Evolutionary conservation across 2,329 filamentous ascomycete genomes (phyloP).

Genomic region (Nigrospora sphaerica): DNA sequence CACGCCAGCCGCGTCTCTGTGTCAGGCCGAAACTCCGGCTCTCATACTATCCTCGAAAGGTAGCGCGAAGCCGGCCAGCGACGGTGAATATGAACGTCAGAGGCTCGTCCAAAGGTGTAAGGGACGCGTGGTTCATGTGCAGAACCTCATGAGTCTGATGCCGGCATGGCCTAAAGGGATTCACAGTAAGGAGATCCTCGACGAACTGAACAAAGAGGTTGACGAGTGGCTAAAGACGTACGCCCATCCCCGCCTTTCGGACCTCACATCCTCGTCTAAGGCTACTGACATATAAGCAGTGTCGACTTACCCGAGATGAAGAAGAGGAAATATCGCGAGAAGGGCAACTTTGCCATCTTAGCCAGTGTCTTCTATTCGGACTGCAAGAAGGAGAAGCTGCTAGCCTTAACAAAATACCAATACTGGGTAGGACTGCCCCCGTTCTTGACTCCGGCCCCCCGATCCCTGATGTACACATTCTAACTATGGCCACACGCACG

Average conservation of each 20-base stretch:
- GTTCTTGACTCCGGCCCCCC: too few species aligned
- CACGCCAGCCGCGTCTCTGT: too few species aligned
- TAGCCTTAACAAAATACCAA: constrained; percentile 16
- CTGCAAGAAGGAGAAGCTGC: constrained; percentile 19
- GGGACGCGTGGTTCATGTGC: neutral
- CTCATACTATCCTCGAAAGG: too few species aligned
- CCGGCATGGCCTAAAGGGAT: neutral
- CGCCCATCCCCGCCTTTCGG: neutral
- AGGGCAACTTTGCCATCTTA: constrained; percentile 17
- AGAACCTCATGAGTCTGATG: neutral
- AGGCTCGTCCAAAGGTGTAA: neutral
- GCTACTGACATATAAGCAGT: neutral
- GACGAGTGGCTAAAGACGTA: constrained; percentile 19
- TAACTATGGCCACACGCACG: neutral
- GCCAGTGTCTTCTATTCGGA: constrained; percentile 18
- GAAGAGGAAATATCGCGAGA: constrained; percentile 17
- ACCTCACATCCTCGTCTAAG: neutral
- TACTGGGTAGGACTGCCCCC: constrained; percentile 18
- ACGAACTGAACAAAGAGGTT: constrained; percentile 16
- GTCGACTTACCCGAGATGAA: constrained; percentile 17
- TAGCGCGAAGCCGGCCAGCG: too few species aligned
- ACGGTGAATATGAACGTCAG: neutral
- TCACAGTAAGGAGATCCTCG: constrained; percentile 2
- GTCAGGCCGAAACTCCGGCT: too few species aligned
- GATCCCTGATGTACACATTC: neutral